Base-by-base conservation (phyloP, 176 grass and related monocot species). In the Tillandsia leiboldiana region DNA sequence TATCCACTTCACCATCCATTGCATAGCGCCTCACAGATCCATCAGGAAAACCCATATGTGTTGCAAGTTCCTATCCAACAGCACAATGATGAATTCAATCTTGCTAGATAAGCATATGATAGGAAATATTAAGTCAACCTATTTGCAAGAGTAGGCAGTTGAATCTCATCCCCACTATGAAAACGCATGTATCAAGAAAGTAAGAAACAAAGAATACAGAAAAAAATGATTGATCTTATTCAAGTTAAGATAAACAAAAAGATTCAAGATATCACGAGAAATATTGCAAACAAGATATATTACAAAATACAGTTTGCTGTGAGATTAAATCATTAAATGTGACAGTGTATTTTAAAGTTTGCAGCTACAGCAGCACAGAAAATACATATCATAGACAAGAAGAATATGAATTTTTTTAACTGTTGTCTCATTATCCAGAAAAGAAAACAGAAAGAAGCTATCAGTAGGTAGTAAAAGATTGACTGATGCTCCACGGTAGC, bases 1-100 rank as follows among this genome's bases (percentile, higher is more conserved):
- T 70, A 17, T 73, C 82, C 27, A 88, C 74, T 75, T 93, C 84
- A 76, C 86, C 77, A 75, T 88, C 84, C 83, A 99, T 83, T 54
- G 74, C 57, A 56, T 90, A 84, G 74, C 87, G 80, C 72, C 77
- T 90, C 77, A 99, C 63, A 66, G 77, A 86, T 71, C 52, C 79
- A 77, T 87, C 75, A 77, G 84, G 76, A 78, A 93, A 90, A 22
- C 87, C 94, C 84, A 88, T 87, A 73, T 81, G 74, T 50, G 74
- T 81, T 26, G 86, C 84, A 78, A 93, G 67, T 80, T 90, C 87
- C 94, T 99, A 81, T 61, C 72, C 58, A 78, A 84, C 50, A 79
- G 27, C 28, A 78, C 47, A 74, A 68, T 51, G 54, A 79, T 49
- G 13, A 50, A 24, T 84, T 62, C 13, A 48, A 11, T 72, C 52